Conservation (phyloP, 2,329 filamentous ascomycete species). For the Lecanoromycetidae sp. region DNA sequence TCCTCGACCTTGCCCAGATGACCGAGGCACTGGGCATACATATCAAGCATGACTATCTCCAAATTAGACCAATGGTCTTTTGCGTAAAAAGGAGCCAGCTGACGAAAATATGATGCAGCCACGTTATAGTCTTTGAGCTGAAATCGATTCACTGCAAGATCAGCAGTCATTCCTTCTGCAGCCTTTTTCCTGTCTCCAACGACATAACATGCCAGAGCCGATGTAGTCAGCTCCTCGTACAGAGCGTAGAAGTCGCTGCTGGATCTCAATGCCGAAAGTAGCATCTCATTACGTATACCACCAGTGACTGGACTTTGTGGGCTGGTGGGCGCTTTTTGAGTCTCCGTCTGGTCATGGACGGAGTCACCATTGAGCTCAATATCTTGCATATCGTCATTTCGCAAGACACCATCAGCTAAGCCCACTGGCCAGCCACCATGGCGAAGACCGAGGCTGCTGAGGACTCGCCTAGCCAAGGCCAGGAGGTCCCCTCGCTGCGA, state of each 20-base stretch:
- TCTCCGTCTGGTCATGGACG: background rate
- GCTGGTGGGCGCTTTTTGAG: background rate
- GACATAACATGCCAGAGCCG: constrained; percentile 69
- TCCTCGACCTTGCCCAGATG: constrained; percentile 65
- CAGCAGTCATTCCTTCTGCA: constrained; percentile 64
- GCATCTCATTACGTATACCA: constrained; percentile 45
- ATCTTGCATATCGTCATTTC: constrained; percentile 23
- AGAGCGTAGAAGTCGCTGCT: constrained; percentile 48
- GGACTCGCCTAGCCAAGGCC: constrained; percentile 63
- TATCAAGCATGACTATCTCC: constrained; percentile 70
- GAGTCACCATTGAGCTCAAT: constrained; percentile 24
- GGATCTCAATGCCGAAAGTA: constrained; percentile 50
- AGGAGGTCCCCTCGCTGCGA: constrained; percentile 73
- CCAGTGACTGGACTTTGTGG: background rate
- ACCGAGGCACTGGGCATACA: constrained; percentile 74
- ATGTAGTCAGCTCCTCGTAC: constrained; percentile 59
- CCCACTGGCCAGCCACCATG: constrained; percentile 60
- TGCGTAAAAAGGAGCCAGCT: constrained; percentile 67
- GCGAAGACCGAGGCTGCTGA: constrained; percentile 61
- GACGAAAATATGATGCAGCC: constrained; percentile 66
- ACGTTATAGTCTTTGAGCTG: constrained; percentile 54
- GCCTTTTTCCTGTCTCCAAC: constrained; percentile 68
- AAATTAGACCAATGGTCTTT: constrained; percentile 66
- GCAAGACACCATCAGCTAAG: constrained; percentile 48
- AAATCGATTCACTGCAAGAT: constrained; percentile 75